Percentiles rank a stretch among this genome's conserved stretches.
phyloP scores from a whole-genome alignment of 306 rosid genomes.

The Vachellia pachyceras region DNA sequence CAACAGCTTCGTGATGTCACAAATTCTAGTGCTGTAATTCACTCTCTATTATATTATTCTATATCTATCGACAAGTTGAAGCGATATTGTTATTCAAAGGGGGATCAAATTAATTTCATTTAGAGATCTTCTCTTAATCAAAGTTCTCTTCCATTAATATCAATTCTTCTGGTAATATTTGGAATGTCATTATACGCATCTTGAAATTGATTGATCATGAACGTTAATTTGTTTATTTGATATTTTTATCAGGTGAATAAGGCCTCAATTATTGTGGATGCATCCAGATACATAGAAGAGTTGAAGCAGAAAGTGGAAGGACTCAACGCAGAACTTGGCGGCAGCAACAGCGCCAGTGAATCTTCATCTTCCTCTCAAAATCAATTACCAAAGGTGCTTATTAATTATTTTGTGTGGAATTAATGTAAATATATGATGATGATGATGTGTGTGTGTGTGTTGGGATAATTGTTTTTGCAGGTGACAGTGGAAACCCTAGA shows the following conservation, averaged over 20 bases:
- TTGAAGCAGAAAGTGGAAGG: slow-evolving; percentile 71
- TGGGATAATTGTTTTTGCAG: slow-evolving; percentile 41
- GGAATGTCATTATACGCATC: not conserved
- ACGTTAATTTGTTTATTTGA: not conserved
- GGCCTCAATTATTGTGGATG: slow-evolving; percentile 79
- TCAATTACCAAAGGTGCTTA: slow-evolving; percentile 58
- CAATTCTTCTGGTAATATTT: not conserved
- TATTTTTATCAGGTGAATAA: slow-evolving; percentile 57
- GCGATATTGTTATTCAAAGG: not conserved
- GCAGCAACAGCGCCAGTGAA: not conserved
- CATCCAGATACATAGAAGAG: slow-evolving; percentile 70
- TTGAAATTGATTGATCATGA: not conserved
- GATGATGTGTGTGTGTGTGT: not conserved
- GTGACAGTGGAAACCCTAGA: slow-evolving; percentile 76
- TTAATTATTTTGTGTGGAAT: not conserved
- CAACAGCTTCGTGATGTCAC: slow-evolving; percentile 70
- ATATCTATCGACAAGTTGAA: not conserved
- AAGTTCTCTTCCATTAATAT: not conserved
- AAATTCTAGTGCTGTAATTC: slow-evolving; percentile 72
- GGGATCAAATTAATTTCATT: not conserved
- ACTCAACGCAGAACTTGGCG: slow-evolving; percentile 56
- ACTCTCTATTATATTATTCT: not conserved
- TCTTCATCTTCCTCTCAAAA: slow-evolving; percentile 46
- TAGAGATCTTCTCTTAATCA: not conserved
- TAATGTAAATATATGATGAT: too few species aligned